Percentiles rank a stretch among this genome's conserved stretches.
phyloP scores from a whole-genome alignment of 192 early-diverging fungal genomes.

The Bifiguratus adelaidae region DNA sequence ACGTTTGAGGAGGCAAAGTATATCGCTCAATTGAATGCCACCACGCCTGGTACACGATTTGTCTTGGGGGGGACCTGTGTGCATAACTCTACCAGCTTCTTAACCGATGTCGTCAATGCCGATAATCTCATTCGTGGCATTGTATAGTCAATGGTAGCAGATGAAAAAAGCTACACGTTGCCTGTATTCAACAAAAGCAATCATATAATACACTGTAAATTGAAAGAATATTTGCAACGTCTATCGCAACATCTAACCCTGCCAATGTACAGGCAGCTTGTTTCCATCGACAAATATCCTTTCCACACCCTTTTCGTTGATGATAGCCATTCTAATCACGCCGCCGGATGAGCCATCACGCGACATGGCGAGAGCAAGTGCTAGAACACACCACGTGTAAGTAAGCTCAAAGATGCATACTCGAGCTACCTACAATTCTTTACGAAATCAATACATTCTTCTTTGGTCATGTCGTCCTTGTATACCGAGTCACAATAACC shows the following conservation, averaged over 20 bases:
- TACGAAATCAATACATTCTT: constrained; percentile 86
- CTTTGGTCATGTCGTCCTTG: constrained; percentile 68
- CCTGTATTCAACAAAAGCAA: no score
- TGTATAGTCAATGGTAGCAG: no score
- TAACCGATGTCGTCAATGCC: no score
- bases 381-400: constrained; percentile 20
- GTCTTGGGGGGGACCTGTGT: constrained; percentile 89
- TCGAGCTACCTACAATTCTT: constrained; percentile 71
- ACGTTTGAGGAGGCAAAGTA: constrained; percentile 90
- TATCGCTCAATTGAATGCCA: constrained; percentile 73
- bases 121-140: no score
- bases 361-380: constrained; percentile 86
- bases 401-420: background rate
- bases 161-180: no score
- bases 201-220: no score
- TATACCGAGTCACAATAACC: constrained; percentile 93
- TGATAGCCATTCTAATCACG: constrained; percentile 87
- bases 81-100: constrained; percentile 66
- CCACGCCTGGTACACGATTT: constrained; percentile 64
- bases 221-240: no score
- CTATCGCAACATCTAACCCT: no score
- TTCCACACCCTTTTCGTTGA: constrained; percentile 85
- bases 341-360: constrained; percentile 97
- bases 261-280: constrained; percentile 58
- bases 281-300: constrained; percentile 79